Percentiles rank a stretch among this genome's conserved stretches.
Evolutionary conservation across 306 rosid genomes (phyloP).

Genomic region (Cucurbita argyrosperma): DNA sequence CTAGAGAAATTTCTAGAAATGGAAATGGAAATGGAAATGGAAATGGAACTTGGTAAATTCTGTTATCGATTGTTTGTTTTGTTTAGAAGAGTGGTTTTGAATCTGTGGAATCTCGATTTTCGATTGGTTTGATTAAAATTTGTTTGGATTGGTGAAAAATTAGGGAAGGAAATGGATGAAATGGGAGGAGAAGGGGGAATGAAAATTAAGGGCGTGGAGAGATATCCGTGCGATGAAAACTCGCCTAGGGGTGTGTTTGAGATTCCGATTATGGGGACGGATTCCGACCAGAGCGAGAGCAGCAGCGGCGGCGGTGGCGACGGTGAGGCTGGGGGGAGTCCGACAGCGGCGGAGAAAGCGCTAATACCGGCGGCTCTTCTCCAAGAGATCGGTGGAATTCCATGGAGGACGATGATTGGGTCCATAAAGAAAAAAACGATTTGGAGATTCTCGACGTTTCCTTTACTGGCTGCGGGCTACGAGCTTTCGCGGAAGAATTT

Average conservation of each 20-base stretch:
- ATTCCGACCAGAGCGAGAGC: constrained; percentile 33
- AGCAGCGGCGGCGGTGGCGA: constrained; percentile 12
- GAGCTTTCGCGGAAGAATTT: constrained; percentile 35
- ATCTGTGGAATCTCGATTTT: too few relatives aligned
- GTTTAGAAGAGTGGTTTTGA: background rate
- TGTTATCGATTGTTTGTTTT: background rate
- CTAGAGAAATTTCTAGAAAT: background rate
- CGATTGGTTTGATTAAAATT: too few relatives aligned
- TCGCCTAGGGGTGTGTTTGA: constrained; percentile 83
- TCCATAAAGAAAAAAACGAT: constrained; percentile 41
- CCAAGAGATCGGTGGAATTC: constrained; percentile 16
- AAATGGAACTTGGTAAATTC: background rate
- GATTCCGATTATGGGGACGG: constrained; percentile 33
- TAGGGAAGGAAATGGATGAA: constrained; percentile 19
- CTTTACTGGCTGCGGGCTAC: constrained; percentile 27
- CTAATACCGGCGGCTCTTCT: background rate
- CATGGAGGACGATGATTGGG: constrained; percentile 48
- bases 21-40: background rate
- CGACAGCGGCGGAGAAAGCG: constrained; percentile 13
- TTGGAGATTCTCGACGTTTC: constrained; percentile 36
- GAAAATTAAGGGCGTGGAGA: background rate
- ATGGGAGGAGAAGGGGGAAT: background rate
- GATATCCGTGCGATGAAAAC: constrained; percentile 19
- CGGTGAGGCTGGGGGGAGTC: background rate
- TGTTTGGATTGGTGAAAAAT: background rate